phyloP scores from a whole-genome alignment of 23 red algal species.

The Agarophyton chilense region DNA sequence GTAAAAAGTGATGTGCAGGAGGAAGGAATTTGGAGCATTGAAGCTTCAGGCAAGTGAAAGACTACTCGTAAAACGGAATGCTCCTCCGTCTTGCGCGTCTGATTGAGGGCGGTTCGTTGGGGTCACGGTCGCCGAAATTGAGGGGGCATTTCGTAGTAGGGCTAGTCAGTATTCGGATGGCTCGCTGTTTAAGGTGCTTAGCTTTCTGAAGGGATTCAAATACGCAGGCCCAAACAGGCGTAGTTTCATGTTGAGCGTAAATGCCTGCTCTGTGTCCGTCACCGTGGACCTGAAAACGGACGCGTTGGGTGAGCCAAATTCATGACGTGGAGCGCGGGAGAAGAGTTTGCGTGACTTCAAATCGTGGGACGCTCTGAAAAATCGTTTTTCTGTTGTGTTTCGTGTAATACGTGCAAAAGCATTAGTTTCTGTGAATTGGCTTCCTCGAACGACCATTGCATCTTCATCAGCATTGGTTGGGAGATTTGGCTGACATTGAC shows the following conservation, averaged over 20 bases:
- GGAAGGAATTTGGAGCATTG: not conserved
- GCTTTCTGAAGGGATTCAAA: not conserved
- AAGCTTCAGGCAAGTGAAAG: not conserved
- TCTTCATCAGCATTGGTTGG: no score
- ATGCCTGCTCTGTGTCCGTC: not conserved
- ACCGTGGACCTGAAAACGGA: conserved; percentile 35
- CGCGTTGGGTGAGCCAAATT: not conserved
- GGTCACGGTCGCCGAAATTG: not conserved
- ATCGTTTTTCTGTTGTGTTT: no score
- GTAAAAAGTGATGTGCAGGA: not conserved
- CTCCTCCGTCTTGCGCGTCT: not conserved
- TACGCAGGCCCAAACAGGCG: not conserved
- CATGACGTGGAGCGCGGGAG: not conserved
- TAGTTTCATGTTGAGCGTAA: not conserved
- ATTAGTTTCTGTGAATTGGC: no score
- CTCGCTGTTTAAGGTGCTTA: not conserved
- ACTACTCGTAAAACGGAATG: not conserved
- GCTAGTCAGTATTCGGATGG: not conserved
- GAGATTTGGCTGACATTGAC: no score
- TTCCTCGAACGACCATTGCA: no score
- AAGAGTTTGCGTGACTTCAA: no score
- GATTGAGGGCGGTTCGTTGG: not conserved
- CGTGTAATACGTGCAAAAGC: no score
- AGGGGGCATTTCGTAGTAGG: not conserved
- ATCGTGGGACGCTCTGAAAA: no score